phyloP scores from a whole-genome alignment of 192 early-diverging fungal species.

The Entomortierella chlamydospora region DNA sequence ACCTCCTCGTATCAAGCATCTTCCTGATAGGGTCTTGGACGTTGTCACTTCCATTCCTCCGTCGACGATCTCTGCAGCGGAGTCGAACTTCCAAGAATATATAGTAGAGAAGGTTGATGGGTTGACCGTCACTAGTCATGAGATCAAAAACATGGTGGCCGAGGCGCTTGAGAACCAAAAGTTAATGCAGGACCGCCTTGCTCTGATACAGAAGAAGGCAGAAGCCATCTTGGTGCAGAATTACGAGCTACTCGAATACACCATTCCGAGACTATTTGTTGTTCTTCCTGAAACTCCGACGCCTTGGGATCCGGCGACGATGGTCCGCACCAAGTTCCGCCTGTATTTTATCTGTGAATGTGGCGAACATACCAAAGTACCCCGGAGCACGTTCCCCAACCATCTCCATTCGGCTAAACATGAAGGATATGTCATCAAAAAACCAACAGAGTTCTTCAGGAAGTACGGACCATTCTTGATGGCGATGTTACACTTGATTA shows the following conservation, averaged over 20 bases:
- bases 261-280: neutral
- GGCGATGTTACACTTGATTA: neutral
- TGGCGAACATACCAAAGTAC: neutral
- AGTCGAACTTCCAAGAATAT: too few species aligned
- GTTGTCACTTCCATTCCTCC: too few species aligned
- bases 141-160: too few species aligned
- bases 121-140: too few species aligned
- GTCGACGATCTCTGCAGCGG: too few species aligned
- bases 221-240: neutral
- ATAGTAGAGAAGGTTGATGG: too few species aligned
- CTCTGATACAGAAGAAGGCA: neutral
- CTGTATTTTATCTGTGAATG: too few species aligned
- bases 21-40: too few species aligned
- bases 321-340: neutral
- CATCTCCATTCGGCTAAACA: neutral
- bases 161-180: neutral
- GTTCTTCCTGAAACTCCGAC: neutral
- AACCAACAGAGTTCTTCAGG: neutral
- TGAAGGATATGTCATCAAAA: neutral
- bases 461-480: conserved; percentile 7
- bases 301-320: neutral
- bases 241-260: neutral
- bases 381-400: neutral
- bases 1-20: too few species aligned
- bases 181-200: neutral